Base-by-base conservation (phyloP, 2,329 filamentous ascomycete genomes). In the Nemania sp. region DNA sequence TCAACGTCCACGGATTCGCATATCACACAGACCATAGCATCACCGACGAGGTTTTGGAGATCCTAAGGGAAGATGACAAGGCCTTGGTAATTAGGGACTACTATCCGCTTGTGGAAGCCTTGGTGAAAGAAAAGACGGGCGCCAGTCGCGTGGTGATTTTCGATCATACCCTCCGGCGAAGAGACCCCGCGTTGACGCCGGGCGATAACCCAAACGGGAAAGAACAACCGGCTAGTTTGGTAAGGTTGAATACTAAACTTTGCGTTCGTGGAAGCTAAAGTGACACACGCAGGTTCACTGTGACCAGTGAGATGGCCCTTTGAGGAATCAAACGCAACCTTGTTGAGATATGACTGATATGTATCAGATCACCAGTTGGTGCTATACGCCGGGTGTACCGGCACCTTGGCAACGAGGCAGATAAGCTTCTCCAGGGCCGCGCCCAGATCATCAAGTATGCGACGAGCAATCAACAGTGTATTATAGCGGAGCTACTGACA, bases 141-240 rank as follows among this genome's bases (percentile, higher is more conserved):
- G 68, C 68, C 3, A 18, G n/a, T 3, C 49, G 38, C 6, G 68
- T 70, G 3, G 57, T 70, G 47, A 65, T 68, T 4, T 70, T 70
- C 18, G 68, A 70, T 47, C 68, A 70, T 54, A 70, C 68, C 7
- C 38, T 29, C 8, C 68, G 68, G 3, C 22, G 45, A 22, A 35
- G 68, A 15, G 22, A 63, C 22, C 65, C 58, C 5, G 13, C 52
- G 11, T 62, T 68, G 5, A 32, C 3, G 6, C 7, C 49, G 3
- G 41, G 11, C 13, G 35, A 67, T 18, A 70, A 70, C 24, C 29
- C 18, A 6, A 60, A 68, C 20, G 58, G 68, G 2, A 68, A 26
- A 45, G 68, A 68, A 24, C 68, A 70, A 26, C 68, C 68, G 1
- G 68, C 68, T 5, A 70, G 45, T 15, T 10, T 68, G 49, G 68